Evolutionary conservation across 2,329 filamentous ascomycete species (phyloP).

Genomic region (Aspergillus caelatus): DNA sequence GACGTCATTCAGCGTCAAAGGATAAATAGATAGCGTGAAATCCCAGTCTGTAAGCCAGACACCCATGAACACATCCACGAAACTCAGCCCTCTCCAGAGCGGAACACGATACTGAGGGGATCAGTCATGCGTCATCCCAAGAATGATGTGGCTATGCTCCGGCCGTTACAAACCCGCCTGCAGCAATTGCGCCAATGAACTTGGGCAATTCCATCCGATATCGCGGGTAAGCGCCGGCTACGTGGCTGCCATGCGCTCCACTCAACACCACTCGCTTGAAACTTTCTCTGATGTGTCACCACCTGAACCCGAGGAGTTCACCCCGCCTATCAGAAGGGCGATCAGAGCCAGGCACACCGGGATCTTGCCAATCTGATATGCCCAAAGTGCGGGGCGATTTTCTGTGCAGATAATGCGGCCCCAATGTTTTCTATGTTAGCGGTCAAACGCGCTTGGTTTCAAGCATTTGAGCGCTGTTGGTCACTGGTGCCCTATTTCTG

Average conservation of each 20-base stretch:
- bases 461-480: not conserved
- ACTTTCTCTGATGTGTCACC: slow-evolving; percentile 3
- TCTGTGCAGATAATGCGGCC: not conserved
- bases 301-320: not conserved
- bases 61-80: not conserved
- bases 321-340: not conserved
- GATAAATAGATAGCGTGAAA: no score
- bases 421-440: not conserved
- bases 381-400: slow-evolving; percentile 1
- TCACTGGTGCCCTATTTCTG: not conserved
- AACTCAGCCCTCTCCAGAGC: not conserved
- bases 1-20: no score
- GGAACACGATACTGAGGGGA: not conserved
- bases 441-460: not conserved
- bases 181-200: not conserved
- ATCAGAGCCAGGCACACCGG: not conserved
- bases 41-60: no score
- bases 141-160: not conserved
- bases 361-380: not conserved
- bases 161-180: not conserved
- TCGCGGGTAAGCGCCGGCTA: slow-evolving; percentile 10
- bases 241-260: slow-evolving; percentile 1
- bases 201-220: not conserved
- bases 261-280: not conserved
- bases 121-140: not conserved